Conservation (phyloP, 371 early-diverging fungal genomes). For the Zancudomyces culisetae region DNA sequence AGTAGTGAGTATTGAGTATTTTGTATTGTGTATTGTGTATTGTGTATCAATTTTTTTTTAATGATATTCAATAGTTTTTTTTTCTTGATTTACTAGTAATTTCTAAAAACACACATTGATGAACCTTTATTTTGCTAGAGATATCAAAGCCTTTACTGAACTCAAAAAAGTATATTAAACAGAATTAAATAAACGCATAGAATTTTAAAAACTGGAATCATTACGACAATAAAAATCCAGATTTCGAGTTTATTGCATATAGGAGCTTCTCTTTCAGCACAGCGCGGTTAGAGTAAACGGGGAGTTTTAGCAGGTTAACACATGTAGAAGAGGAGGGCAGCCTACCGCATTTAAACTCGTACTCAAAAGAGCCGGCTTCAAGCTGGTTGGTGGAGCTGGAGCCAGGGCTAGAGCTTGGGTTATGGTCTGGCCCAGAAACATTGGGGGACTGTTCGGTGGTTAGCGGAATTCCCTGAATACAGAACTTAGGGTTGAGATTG, state of each 20-base stretch:
- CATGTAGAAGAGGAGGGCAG: constrained; percentile 81
- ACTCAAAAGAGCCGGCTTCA: not conserved
- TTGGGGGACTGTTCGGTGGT: not conserved
- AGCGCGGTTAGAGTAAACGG: constrained; percentile 41
- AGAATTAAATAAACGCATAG: too few relatives aligned
- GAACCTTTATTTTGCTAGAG: too few relatives aligned
- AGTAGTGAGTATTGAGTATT: too few relatives aligned
- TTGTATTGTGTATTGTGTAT: too few relatives aligned
- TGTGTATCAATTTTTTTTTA: too few relatives aligned
- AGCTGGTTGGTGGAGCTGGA: not conserved
- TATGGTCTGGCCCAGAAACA: not conserved
- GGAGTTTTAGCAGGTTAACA: constrained; percentile 83
- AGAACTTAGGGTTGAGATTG: constrained; percentile 55
- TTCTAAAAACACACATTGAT: too few relatives aligned
- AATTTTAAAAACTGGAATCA: not conserved
- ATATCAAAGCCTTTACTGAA: too few relatives aligned
- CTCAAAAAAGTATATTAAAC: too few relatives aligned
- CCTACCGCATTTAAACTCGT: constrained; percentile 25
- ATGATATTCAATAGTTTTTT: too few relatives aligned
- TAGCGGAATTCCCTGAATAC: constrained; percentile 38
- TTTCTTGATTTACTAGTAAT: too few relatives aligned
- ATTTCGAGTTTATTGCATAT: constrained; percentile 70
- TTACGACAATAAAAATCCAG: constrained; percentile 78
- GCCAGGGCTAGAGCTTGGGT: too few relatives aligned
- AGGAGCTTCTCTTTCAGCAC: constrained; percentile 43